Conservation (phyloP, 2,329 filamentous ascomycete species). For the Cercospora sojina region DNA sequence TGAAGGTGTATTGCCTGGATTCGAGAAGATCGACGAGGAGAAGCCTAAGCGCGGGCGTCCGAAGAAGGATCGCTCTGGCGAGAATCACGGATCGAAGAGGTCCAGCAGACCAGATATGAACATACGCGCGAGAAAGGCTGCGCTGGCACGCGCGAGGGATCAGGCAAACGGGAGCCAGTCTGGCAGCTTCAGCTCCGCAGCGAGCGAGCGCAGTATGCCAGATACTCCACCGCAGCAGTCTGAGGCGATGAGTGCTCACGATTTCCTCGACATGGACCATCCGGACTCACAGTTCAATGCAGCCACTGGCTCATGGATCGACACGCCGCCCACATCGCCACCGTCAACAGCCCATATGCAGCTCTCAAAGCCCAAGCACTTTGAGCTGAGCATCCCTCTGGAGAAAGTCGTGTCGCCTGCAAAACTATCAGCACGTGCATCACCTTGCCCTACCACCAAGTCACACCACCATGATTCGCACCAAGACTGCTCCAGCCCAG, state of each 20-base stretch:
- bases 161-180: conserved; percentile 19
- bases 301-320: conserved; percentile 30
- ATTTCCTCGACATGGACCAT: conserved; percentile 33
- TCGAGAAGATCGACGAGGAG: conserved; percentile 53
- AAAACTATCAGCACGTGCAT: conserved; percentile 28
- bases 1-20: conserved; percentile 85
- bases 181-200: conserved; percentile 31
- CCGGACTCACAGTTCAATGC: conserved; percentile 28
- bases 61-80: conserved; percentile 55
- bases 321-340: conserved; percentile 37
- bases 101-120: conserved; percentile 54
- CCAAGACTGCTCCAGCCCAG: conserved; percentile 23
- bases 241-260: conserved; percentile 33
- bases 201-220: conserved; percentile 36
- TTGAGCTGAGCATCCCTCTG: conserved; percentile 28
- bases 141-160: conserved; percentile 50
- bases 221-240: conserved; percentile 35
- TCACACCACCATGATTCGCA: conserved; percentile 7
- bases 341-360: conserved; percentile 19
- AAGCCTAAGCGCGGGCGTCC: conserved; percentile 67
- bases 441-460: conserved; percentile 21
- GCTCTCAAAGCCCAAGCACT: conserved; percentile 21
- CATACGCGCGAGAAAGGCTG: conserved; percentile 57
- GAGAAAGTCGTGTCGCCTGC: conserved; percentile 30
- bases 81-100: conserved; percentile 23